Base-by-base conservation (phyloP, 2,329 filamentous ascomycete genomes). In the Pseudopithomyces maydicus region DNA sequence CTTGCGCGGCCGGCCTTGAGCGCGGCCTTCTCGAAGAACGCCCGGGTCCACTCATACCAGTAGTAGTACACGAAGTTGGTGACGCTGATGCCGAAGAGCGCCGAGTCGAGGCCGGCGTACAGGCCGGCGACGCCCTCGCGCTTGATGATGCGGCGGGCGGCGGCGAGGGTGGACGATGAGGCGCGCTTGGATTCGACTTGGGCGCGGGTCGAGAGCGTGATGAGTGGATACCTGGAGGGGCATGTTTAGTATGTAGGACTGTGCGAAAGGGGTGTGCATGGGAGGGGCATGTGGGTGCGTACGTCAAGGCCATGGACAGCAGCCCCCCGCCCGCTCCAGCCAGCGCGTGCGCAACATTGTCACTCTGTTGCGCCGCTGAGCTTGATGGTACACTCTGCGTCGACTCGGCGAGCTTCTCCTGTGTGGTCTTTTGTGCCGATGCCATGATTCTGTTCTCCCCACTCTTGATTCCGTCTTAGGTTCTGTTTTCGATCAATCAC, bases 31-130 rank as follows among this genome's bases (percentile, higher is more conserved):
- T 91, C 92, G 80, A 98, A 97, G 74, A 90, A 90, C 49, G 89
- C 84, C 57, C 93, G 88, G 61, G 92, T 95, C 91, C 92, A 99
- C 81, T 99, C 95, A 79, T 98, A 99, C 94, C 91, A 99, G 84
- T 98, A 99, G 81, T 99, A 99, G 84, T 99, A 99, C 46, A 99
- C 94, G 75, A 99, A 99, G 82, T 99, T 99, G 69, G 95, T 99
- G 67, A 99, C 89, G 77, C 90, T 95, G 81, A 99, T 98, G 76
- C 95, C 95, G 77, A 99, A 97, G 44, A 99, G 84, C 50, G 95
- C 95, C 61, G 91, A 96, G 77, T 96, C 92, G 57, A 99, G 86
- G 41, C 95, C 95, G 6, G 95, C 88, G 76, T 98, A 99, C 35
- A 99, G 87, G 32, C 95, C 95, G 2, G 86, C 81, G 55, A 97